Evolutionary conservation across 257 asterid species (phyloP).

Genomic region (Prunella vulgaris): DNA sequence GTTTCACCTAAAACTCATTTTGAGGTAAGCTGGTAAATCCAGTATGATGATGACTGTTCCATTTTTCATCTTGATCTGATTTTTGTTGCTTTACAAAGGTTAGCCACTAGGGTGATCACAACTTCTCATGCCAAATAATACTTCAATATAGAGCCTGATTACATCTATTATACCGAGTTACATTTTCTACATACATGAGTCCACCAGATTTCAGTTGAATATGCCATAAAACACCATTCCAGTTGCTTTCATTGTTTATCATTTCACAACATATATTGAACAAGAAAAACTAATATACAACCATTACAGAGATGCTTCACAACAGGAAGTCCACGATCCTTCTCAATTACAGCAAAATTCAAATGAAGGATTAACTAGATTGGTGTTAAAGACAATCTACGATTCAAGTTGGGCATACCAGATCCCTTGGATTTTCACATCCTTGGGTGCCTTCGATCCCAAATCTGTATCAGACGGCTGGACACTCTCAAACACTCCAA

Average conservation of each 20-base stretch:
- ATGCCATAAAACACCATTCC: background rate
- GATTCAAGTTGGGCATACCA: conserved; percentile 96
- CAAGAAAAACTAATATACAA: conserved; percentile 36
- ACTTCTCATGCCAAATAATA: no score
- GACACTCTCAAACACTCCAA: conserved; percentile 91
- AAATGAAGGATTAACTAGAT: conserved; percentile 23
- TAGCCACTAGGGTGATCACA: background rate
- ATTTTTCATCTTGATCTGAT: background rate
- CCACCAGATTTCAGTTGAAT: background rate
- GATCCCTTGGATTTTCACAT: conserved; percentile 89
- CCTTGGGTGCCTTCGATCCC: conserved; percentile 93
- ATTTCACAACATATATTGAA: background rate
- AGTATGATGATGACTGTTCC: no score
- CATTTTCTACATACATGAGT: background rate
- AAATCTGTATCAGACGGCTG: conserved; percentile 98
- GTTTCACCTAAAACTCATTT: background rate
- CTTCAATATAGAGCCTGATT: background rate
- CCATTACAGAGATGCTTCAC: conserved; percentile 30
- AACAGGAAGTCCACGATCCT: conserved; percentile 29
- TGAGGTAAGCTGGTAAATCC: background rate
- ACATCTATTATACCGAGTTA: background rate
- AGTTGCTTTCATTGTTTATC: conserved; percentile 1
- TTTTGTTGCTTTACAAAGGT: background rate
- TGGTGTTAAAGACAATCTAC: background rate
- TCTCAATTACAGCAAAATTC: conserved; percentile 39